phyloP scores from a whole-genome alignment of 345 rosid species.

The Lumnitzera racemosa region DNA sequence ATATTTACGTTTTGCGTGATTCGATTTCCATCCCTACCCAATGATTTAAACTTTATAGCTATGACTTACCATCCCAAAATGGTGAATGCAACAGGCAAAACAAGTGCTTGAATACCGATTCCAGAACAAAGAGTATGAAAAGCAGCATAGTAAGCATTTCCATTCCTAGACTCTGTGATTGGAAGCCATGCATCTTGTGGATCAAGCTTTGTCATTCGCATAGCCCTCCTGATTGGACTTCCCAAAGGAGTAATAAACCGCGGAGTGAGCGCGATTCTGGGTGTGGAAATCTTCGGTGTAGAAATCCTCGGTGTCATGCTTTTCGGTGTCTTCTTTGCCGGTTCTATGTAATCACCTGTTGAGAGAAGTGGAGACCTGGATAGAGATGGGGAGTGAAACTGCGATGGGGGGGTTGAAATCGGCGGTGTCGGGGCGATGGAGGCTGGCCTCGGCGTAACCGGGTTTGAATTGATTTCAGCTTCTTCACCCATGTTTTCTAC shows the following conservation, averaged over 20 bases:
- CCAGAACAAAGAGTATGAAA: constrained; percentile 87
- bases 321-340: constrained; percentile 30
- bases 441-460: constrained; percentile 29
- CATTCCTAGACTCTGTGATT: constrained; percentile 82
- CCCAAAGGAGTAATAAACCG: constrained; percentile 57
- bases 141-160: constrained; percentile 68
- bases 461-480: constrained; percentile 20
- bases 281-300: constrained; percentile 37
- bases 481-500: constrained; percentile 21
- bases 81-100: constrained; percentile 84
- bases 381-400: constrained; percentile 60
- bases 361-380: constrained; percentile 54
- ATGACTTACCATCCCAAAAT: constrained; percentile 66
- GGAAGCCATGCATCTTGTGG: constrained; percentile 87
- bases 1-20: not conserved
- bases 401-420: constrained; percentile 65
- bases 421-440: constrained; percentile 29
- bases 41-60: too few species aligned
- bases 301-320: constrained; percentile 20
- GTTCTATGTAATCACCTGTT: constrained; percentile 25
- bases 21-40: too few species aligned
- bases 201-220: constrained; percentile 49
- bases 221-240: constrained; percentile 45
- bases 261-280: constrained; percentile 40
- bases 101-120: constrained; percentile 74